Base-by-base conservation (phyloP, 257 asterid genomes). In the Knoxia roxburghii region DNA sequence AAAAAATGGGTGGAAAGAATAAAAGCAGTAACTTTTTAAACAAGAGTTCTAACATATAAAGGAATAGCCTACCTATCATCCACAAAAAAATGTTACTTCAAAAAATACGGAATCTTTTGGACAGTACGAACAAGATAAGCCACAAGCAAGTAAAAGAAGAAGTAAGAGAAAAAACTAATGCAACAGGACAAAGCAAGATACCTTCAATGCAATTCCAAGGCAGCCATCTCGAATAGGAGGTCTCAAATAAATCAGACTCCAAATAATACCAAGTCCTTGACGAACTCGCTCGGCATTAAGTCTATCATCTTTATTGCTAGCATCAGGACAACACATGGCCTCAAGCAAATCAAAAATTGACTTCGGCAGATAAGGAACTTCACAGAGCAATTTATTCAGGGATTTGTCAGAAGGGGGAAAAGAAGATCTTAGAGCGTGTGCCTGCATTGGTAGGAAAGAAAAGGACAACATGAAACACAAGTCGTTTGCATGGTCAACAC, bases 341-440 rank as follows among this genome's bases (percentile, higher is more conserved):
- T 88, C 96, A 67, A 94, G 78, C 89, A 94, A 78, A 76, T 81
- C 85, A 70, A 85, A 80, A 65, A 83, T 64, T 51, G 96, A 87
- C 65, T 85, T 84, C 18, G 99, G 99, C 67, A 93, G 86, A 75
- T 86, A 83, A 53, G 99, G 99, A 70, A 85, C 95, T 79, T 94
- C 99, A 72, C 82, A 84, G 55, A 94, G 96, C 89, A 94, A 84
- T 85, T 88, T 85, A 83, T 90, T 85, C 76, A 94, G 75, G 64
- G 95, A 94, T 85, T 94, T 94, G 91, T 94, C 99, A 67, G 97
- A 84, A 71, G 96, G 91, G 66, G 99, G 92, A 80, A 94, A 94
- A 72, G 96, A 86, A 82, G 85, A 89, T 72, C 88, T 71, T 66
- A 94, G 88, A 57, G 95, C 82, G 81, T 90, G 95, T 57, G 97